Percentiles rank a stretch among this genome's conserved stretches.
phyloP scores from a whole-genome alignment of 2,329 filamentous ascomycete genomes.

The Ophiocordyceps australis region DNA sequence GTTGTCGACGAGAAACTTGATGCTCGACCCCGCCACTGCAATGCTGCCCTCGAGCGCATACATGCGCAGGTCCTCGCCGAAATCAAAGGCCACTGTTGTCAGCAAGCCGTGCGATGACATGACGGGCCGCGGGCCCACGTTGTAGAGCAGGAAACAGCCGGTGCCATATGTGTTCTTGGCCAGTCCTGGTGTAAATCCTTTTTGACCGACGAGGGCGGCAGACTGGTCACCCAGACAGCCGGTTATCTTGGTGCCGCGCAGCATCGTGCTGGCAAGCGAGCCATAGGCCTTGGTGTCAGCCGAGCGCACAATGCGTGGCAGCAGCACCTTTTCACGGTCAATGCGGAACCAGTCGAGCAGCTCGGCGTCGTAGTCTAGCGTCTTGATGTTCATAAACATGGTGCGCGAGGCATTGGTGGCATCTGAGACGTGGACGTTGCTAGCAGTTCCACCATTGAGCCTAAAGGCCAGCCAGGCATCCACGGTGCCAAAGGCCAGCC shows the following conservation, averaged over 20 bases:
- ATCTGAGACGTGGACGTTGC: constrained; percentile 56
- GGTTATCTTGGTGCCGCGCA: constrained; percentile 53
- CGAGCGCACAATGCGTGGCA: constrained; percentile 64
- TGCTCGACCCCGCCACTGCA: constrained; percentile 57
- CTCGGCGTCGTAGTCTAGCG: constrained; percentile 53
- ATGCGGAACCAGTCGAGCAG: constrained; percentile 61
- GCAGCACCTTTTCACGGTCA: constrained; percentile 46
- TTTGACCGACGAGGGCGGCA: constrained; percentile 62
- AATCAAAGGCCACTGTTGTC: constrained; percentile 62
- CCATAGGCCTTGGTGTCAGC: constrained; percentile 55
- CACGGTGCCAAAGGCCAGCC: constrained; percentile 61
- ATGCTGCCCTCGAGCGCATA: constrained; percentile 67
- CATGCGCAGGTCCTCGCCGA: constrained; percentile 46
- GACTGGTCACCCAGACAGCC: constrained; percentile 73
- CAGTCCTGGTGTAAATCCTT: constrained; percentile 55
- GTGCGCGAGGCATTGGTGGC: constrained; percentile 70
- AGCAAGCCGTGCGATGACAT: constrained; percentile 62
- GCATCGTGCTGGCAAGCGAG: constrained; percentile 34
- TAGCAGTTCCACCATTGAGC: constrained; percentile 51
- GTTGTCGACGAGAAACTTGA: constrained; percentile 49
- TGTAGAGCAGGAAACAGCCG: constrained; percentile 71
- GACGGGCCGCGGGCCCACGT: constrained; percentile 63
- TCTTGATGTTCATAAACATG: constrained; percentile 75
- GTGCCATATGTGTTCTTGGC: constrained; percentile 82
- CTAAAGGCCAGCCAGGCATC: constrained; percentile 71